A percentile compares a stretch with the other conserved stretches of the same genome.
phyloP scores from a whole-genome alignment of 495 filamentous ascomycete genomes.

The Tuber calosporum region DNA sequence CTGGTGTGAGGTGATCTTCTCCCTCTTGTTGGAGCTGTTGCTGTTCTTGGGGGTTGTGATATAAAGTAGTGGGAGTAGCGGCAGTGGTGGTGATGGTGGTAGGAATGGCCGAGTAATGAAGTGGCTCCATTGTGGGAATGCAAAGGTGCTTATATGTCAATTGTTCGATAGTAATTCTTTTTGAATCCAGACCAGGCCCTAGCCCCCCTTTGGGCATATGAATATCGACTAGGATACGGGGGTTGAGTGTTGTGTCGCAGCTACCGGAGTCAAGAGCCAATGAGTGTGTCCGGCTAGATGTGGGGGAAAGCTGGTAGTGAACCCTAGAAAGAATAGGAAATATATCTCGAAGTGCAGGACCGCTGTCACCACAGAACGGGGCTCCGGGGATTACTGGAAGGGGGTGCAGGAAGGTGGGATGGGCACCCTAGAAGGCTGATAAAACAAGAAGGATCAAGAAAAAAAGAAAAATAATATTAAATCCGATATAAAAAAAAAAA shows the following conservation, averaged over 20 bases:
- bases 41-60: slow-evolving; percentile 10
- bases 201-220: neutral
- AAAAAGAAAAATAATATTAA: slow-evolving; percentile 18
- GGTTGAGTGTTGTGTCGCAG: neutral
- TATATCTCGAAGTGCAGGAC: neutral
- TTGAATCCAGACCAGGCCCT: neutral
- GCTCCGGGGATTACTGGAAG: neutral
- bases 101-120: neutral
- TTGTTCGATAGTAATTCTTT: neutral
- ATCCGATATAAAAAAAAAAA: too few relatives aligned
- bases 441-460: slow-evolving; percentile 24
- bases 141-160: neutral
- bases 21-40: slow-evolving; percentile 21
- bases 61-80: slow-evolving; percentile 12
- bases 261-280: neutral
- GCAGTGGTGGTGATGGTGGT: neutral
- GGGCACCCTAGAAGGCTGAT: neutral
- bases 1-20: slow-evolving; percentile 16
- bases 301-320: neutral
- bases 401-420: neutral
- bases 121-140: neutral
- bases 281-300: neutral
- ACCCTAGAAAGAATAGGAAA: neutral
- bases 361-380: neutral
- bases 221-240: neutral